Base-by-base conservation (phyloP, 768 basidiomycete genomes). In the Favolaschia claudopus region DNA sequence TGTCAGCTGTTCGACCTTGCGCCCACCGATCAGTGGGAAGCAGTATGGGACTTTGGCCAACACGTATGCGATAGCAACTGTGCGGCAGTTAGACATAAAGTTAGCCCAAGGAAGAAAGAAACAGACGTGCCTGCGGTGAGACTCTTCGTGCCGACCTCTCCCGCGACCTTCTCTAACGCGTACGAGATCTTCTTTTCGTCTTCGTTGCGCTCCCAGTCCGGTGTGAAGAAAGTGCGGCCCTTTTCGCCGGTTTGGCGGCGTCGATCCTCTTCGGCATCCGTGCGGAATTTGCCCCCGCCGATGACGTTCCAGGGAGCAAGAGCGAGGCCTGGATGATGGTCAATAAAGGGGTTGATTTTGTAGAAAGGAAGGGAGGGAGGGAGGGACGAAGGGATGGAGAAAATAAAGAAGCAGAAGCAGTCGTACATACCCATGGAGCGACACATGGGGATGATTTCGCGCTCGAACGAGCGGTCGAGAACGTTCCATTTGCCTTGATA, bases 61-160 rank as follows among this genome's bases (percentile, higher is more conserved):
- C 12, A 85, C 69, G 55, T 84, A 85, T 15, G 82, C 81, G 58
- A 86, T 79, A 7, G 83, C 82, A 3, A 84, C 82, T 40, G 19
- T n/a, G n/a, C 39, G 19, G 39, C 19, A 10, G 14, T 40, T 8
- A 78, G 36, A n/a, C n/a, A n/a, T n/a, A n/a, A n/a, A n/a, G n/a
- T n/a, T n/a, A n/a, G n/a, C n/a, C n/a, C n/a, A n/a, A n/a, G n/a
- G n/a, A n/a, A n/a, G n/a, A n/a, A n/a, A n/a, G n/a, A n/a, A n/a
- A n/a, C n/a, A n/a, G n/a, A n/a, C 39, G 39, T 19, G 22, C 39
- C 39, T 12, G 39, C 39, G 14, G 69, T 28, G 63, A 73, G 28
- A 64, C 66, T 69, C 55, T 76, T 70, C 1, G 71, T 69, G 2
- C 76, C 79, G 9, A 80, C 67, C 45, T 82, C 73, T 25, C 67